Base-by-base conservation (phyloP, 768 basidiomycete species). In the Scleroderma bovista region DNA sequence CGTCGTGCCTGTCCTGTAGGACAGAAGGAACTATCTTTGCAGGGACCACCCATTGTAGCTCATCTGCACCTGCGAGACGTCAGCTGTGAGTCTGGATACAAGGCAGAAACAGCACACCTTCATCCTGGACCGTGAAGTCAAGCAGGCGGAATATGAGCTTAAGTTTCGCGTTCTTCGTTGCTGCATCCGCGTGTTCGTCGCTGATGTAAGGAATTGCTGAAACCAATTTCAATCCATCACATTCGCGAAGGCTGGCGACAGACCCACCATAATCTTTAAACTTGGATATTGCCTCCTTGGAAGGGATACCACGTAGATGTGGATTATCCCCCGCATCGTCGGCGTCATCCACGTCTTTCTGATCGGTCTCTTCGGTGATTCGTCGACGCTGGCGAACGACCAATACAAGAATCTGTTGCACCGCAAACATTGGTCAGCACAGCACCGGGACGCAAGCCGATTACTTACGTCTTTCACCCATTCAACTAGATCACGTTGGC, bases 21-120 rank as follows among this genome's bases (percentile, higher is more conserved):
- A 86, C 80, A 6, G 78, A 68, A 0, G 88, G 86, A 16, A 77
- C 61, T 48, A 91, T 73, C n/a, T 72, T 66, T 9, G 82, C 77
- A 26, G 94, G 93, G 44, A 96, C 76, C 53, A 81, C 83, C 93
- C 93, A 98, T 63, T 91, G 81, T 26, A 85, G 69, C 60, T 89
- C 88, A 24, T 84, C 80, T 24, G 76, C 77, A 57, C 78, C 86
- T 86, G 49, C 44, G 22, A 46, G 11, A 22, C 31, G 48, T 59
- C 41, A 51, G 57, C 22, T 39, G 19, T 17, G 33, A n/a, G 50
- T n/a, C 48, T 46, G 53, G 31, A 23, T 13, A 16, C 22, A 38
- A 19, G 20, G 20, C 32, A 15, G 50, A 48, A 48, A 31, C 47
- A 45, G 55, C 76, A 44, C 57, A 88, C 92, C 79, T 62, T 90